These are phyloP conservation scores for Salinomyces thailandicus DNA, from an alignment of 2,329 filamentous ascomycete species.

Conservation along the genomic window DNA sequence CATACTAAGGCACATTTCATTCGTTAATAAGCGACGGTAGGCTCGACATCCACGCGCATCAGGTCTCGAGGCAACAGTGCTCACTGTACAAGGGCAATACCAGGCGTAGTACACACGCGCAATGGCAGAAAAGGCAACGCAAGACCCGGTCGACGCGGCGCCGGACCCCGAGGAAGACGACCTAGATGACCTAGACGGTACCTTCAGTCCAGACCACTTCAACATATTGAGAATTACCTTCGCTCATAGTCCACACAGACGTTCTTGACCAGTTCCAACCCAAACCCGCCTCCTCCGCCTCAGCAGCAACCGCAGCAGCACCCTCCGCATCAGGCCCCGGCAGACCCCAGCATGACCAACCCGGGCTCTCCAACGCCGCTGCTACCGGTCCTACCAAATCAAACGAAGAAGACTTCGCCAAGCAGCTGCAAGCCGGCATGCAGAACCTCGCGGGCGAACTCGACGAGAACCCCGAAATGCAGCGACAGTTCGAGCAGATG, in stretches of 20 bases:
- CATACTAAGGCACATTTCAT: too few species aligned
- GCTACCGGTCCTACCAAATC: background rate
- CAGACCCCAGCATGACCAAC: constrained; percentile 24
- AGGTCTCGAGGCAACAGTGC: too few species aligned
- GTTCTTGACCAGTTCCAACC: constrained; percentile 81
- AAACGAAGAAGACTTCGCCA: constrained; percentile 64
- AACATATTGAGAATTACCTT: constrained; percentile 1
- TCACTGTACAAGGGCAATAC: too few species aligned
- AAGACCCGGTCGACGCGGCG: constrained; percentile 20
- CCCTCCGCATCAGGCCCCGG: constrained; percentile 31
- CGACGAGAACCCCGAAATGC: constrained; percentile 53
- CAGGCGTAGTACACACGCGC: too few species aligned
- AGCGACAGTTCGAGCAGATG: constrained; percentile 58
- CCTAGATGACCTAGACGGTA: constrained; percentile 84
- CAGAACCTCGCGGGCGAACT: constrained; percentile 66
- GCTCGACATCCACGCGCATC: too few species aligned
- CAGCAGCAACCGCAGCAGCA: constrained; percentile 20
- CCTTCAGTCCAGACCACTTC: too few species aligned
- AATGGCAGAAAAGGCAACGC: background rate
- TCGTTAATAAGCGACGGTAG: too few species aligned
- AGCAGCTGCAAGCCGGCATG: constrained; percentile 85
- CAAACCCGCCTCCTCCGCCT: constrained; percentile 29
- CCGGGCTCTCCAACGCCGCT: background rate
- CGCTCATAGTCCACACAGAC: constrained; percentile 46
- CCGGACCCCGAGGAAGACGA: constrained; percentile 91